These are phyloP conservation scores for Citrullus colocynthis DNA, from an alignment of 306 rosid genomes.

Conservation along the genomic window DNA sequence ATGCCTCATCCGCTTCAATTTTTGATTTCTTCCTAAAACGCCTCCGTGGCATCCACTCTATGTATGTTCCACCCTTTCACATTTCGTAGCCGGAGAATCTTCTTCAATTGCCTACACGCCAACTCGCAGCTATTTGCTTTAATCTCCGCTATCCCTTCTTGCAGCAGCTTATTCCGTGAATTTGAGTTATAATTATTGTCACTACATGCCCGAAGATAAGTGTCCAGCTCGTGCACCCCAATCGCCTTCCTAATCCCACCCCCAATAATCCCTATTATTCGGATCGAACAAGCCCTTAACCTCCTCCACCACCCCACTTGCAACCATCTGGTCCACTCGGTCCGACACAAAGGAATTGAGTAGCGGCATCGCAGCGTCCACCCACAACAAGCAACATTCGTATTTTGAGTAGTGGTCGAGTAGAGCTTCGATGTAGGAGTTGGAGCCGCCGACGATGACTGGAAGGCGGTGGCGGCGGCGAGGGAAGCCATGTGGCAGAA, in stretches of 20 bases:
- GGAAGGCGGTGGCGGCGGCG: conserved; percentile 29
- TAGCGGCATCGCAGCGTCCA: conserved; percentile 37
- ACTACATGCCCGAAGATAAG: conserved; percentile 15
- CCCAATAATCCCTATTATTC: conserved; percentile 21
- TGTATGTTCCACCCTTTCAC: too few species aligned
- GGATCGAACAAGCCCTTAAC: conserved; percentile 30
- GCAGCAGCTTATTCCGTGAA: neutral
- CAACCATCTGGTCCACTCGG: conserved; percentile 55
- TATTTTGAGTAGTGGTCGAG: conserved; percentile 39
- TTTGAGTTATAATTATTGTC: too few species aligned
- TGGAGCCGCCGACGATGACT: conserved; percentile 82
- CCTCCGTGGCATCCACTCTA: too few species aligned
- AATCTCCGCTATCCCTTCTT: conserved; percentile 25
- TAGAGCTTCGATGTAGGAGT: conserved; percentile 54
- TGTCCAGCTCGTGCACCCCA: conserved; percentile 66
- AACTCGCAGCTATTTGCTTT: conserved; percentile 8
- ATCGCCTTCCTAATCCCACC: conserved; percentile 57
- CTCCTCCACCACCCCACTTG: conserved; percentile 50
- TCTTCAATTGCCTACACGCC: too few species aligned
- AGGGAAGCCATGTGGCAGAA: conserved; percentile 30
- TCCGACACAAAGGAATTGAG: conserved; percentile 32
- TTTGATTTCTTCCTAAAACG: too few species aligned
- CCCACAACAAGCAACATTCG: conserved; percentile 61
- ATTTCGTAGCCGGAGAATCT: too few species aligned
- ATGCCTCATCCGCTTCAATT: too few species aligned